These are phyloP conservation scores for Auriscalpium orientale DNA, from an alignment of 768 basidiomycete genomes.

Conservation along the genomic window DNA sequence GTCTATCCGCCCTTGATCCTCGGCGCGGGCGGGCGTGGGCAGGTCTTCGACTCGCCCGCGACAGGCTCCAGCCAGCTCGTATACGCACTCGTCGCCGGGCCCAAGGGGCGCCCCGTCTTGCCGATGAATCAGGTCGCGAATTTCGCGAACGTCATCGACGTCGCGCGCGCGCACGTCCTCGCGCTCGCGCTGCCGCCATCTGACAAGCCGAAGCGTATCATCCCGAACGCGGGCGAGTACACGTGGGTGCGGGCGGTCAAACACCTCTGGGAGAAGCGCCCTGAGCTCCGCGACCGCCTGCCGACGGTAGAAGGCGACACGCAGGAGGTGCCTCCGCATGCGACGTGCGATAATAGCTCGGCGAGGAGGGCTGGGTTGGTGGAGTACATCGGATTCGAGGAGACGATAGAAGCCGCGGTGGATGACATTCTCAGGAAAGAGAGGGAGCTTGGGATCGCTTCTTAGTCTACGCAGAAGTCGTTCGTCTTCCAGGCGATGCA, in stretches of 20 bases:
- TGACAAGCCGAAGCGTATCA: conserved; percentile 15
- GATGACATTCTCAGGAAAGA: neutral
- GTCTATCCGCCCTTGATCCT: too few species aligned
- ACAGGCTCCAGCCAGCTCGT: too few species aligned
- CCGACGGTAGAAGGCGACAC: neutral
- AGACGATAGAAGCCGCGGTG: neutral
- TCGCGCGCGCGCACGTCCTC: conserved; percentile 19
- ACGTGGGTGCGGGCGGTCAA: conserved; percentile 18
- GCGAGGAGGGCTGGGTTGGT: neutral
- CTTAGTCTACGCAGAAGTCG: too few species aligned
- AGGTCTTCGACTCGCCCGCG: too few species aligned
- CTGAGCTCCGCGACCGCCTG: conserved; percentile 8
- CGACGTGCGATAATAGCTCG: neutral
- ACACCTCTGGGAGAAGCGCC: conserved; percentile 12
- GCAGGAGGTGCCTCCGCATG: conserved; percentile 5
- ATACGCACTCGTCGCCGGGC: too few species aligned
- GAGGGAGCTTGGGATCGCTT: neutral
- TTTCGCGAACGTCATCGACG: conserved; percentile 18
- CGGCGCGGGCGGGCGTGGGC: too few species aligned
- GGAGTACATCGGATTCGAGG: neutral
- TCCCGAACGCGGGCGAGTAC: conserved; percentile 16
- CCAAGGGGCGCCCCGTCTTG: too few species aligned
- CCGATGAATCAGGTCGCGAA: too few species aligned
- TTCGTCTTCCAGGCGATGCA: too few species aligned
- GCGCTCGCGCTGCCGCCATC: conserved; percentile 12